A percentile compares a stretch with the other conserved stretches of the same genome.
phyloP scores from a whole-genome alignment of 148 eudicot species.

The Beta vulgaris region DNA sequence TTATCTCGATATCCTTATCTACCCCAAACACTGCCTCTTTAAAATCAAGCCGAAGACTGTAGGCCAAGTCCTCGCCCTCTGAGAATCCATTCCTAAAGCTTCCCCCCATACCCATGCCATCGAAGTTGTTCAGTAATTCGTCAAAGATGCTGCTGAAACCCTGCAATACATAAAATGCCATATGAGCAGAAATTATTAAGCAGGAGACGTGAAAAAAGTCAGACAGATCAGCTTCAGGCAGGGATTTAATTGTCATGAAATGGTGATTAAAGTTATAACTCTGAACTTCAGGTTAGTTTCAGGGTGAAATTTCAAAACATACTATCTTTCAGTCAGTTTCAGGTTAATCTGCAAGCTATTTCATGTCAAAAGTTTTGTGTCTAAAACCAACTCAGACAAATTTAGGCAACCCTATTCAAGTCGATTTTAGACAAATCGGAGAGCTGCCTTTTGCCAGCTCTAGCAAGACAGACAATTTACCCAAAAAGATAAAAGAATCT shows the following conservation, averaged over 20 bases:
- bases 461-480: neutral
- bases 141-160: constrained; percentile 92
- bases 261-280: neutral
- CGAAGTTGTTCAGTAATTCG: constrained; percentile 53
- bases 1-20: constrained; percentile 78
- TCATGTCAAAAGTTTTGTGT: neutral
- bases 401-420: too few relatives aligned
- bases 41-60: constrained; percentile 67
- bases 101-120: constrained; percentile 60
- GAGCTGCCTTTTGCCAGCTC: neutral
- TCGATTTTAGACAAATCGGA: neutral
- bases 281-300: neutral
- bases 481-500: constrained; percentile 1
- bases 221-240: neutral
- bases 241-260: neutral
- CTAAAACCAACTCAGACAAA: neutral
- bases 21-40: constrained; percentile 90
- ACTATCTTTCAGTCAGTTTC: neutral
- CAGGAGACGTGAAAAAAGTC: neutral
- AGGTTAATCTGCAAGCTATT: neutral
- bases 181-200: neutral
- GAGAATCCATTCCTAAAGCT: constrained; percentile 60
- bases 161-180: constrained; percentile 35
- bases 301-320: neutral
- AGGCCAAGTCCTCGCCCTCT: constrained; percentile 75